Conservation (phyloP, 148 eudicot genomes). For the Fagopyrum esculentum region DNA sequence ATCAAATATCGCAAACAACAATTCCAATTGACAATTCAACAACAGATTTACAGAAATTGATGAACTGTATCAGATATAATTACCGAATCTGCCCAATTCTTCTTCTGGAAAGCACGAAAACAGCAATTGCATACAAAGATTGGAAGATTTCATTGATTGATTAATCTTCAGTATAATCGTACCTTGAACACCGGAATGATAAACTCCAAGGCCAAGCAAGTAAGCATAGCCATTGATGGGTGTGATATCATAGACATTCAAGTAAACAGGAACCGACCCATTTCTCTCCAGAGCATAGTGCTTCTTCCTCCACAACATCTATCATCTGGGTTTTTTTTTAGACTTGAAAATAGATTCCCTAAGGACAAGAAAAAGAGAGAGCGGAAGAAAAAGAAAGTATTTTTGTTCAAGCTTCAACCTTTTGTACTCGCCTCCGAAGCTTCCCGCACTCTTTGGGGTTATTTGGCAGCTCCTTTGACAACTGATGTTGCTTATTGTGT, state of each 20-base stretch:
- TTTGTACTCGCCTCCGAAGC: too few relatives aligned
- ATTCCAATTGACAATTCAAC: not conserved
- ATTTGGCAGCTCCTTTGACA: too few relatives aligned
- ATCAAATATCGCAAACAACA: not conserved
- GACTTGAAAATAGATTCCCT: not conserved
- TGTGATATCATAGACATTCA: slow-evolving; percentile 56
- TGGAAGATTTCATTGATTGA: too few relatives aligned
- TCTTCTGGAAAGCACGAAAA: not conserved
- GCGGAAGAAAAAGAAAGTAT: not conserved
- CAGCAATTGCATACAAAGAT: not conserved
- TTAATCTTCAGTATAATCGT: not conserved
- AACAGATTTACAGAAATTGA: not conserved
- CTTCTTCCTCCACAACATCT: slow-evolving; percentile 40
- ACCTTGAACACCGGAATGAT: slow-evolving; percentile 72
- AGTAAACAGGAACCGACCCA: slow-evolving; percentile 49
- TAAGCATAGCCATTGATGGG: slow-evolving; percentile 55
- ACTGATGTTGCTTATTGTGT: too few relatives aligned
- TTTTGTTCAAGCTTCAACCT: slow-evolving; percentile 1
- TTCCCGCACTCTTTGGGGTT: too few relatives aligned
- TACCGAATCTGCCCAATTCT: not conserved
- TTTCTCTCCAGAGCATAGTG: slow-evolving; percentile 23
- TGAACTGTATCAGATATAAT: not conserved
- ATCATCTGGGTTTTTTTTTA: slow-evolving; percentile 9
- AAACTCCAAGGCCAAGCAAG: slow-evolving; percentile 65
- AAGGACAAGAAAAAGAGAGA: too few relatives aligned